These are phyloP conservation scores for Trametes cingulata DNA, from an alignment of 768 basidiomycete species.

Conservation along the genomic window DNA sequence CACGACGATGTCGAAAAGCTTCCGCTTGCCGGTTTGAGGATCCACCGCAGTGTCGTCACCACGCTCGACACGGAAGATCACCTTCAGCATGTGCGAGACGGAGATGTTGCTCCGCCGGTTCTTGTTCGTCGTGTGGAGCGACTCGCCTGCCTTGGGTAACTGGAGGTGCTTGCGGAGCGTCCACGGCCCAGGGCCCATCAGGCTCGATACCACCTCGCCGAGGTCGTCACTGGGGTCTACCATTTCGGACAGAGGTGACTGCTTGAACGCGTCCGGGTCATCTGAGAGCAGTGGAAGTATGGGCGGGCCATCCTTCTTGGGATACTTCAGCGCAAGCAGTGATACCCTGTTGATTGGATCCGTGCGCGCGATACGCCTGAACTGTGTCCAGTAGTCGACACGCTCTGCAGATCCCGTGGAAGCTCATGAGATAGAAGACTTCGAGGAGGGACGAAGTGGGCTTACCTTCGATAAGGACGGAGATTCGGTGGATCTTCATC, in stretches of 20 bases:
- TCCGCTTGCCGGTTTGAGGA: conserved; percentile 67
- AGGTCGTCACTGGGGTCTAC: conserved; percentile 49
- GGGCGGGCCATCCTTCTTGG: conserved; percentile 53
- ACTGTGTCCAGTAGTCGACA: conserved; percentile 75
- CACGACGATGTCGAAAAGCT: conserved; percentile 84
- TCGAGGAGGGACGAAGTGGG: not conserved
- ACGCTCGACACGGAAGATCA: conserved; percentile 79
- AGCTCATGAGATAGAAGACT: not conserved
- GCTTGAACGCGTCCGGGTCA: conserved; percentile 56
- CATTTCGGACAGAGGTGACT: conserved; percentile 65
- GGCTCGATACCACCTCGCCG: conserved; percentile 55
- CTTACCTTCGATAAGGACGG: conserved; percentile 80
- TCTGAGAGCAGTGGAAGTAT: conserved; percentile 82
- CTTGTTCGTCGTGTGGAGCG: conserved; percentile 77
- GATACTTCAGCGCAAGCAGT: conserved; percentile 61
- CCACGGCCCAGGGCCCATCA: conserved; percentile 90
- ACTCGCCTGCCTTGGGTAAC: conserved; percentile 63
- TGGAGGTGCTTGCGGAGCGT: conserved; percentile 66
- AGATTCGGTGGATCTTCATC: conserved; percentile 74
- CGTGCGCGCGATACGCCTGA: conserved; percentile 65
- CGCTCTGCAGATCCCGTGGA: conserved; percentile 57
- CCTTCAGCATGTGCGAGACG: conserved; percentile 77
- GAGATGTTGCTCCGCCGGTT: conserved; percentile 74
- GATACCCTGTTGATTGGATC: conserved; percentile 62
- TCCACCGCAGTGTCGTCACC: conserved; percentile 70